phyloP scores from a whole-genome alignment of 148 eudicot genomes.

The Rhododendron williamsianum region DNA sequence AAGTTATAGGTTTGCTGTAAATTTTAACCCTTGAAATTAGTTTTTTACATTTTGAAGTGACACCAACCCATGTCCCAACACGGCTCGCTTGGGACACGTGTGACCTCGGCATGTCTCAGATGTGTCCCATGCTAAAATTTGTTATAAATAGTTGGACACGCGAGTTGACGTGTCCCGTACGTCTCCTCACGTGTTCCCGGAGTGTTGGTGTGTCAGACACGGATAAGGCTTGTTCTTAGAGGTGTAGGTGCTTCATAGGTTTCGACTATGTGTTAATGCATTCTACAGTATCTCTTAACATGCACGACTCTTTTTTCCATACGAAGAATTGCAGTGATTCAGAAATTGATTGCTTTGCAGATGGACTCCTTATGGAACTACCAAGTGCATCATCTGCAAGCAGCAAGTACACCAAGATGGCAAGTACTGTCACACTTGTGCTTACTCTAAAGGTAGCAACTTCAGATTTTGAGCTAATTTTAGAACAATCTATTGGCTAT shows the following conservation, averaged over 20 bases:
- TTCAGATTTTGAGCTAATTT: not conserved
- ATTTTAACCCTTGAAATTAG: not conserved
- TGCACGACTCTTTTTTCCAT: not conserved
- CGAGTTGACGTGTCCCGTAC: not conserved
- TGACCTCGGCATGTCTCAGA: not conserved
- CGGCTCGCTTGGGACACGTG: not conserved
- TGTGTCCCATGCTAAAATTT: not conserved
- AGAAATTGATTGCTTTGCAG: slow-evolving; percentile 34
- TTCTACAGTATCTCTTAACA: not conserved
- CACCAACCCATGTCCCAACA: not conserved
- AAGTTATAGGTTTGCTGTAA: not conserved
- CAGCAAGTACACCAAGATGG: slow-evolving; percentile 98
- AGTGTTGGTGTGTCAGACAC: not conserved
- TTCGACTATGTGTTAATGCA: not conserved
- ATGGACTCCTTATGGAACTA: slow-evolving; percentile 90
- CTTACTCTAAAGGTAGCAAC: slow-evolving; percentile 73
- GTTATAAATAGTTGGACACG: not conserved
- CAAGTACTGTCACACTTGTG: slow-evolving; percentile 93
- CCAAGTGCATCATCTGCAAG: slow-evolving; percentile 89
- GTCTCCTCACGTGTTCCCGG: not conserved
- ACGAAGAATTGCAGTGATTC: not conserved
- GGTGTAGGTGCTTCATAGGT: not conserved
- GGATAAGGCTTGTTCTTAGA: not conserved
- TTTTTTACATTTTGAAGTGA: not conserved
- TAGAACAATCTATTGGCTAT: not conserved